These are phyloP conservation scores for Barnettozyma sucrosica DNA, from an alignment of 805 yeast species.

Conservation along the genomic window DNA sequence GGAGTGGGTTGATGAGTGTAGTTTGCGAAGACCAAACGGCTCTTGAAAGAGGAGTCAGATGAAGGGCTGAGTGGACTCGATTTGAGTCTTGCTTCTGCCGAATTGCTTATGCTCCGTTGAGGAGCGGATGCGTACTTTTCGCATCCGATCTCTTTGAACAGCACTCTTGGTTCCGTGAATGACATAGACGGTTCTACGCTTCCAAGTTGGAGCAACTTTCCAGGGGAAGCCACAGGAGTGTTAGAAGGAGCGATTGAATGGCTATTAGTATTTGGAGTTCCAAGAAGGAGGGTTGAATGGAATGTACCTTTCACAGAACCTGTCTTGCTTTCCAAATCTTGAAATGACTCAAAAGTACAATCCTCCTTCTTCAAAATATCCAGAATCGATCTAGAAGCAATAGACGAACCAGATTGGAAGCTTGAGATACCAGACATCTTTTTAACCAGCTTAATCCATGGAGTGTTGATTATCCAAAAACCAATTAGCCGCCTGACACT, in stretches of 20 bases:
- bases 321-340: background rate
- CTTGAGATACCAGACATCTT: background rate
- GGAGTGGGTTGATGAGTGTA: constrained; percentile 3
- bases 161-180: background rate
- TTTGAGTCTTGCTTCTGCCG: background rate
- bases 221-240: constrained; percentile 10
- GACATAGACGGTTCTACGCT: background rate
- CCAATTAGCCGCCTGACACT: background rate
- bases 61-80: background rate
- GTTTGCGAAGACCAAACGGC: background rate
- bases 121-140: background rate
- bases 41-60: constrained; percentile 1
- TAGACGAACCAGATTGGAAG: background rate
- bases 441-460: background rate
- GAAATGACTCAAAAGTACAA: background rate
- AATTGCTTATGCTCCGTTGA: background rate
- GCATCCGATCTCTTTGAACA: background rate
- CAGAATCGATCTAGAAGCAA: background rate
- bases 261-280: background rate
- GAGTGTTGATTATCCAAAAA: background rate
- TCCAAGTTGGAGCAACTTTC: background rate
- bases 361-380: background rate
- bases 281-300: background rate
- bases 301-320: background rate
- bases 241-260: constrained; percentile 7